Evolutionary conservation across 768 basidiomycete species (phyloP).

Genomic region (Suillus bovinus): DNA sequence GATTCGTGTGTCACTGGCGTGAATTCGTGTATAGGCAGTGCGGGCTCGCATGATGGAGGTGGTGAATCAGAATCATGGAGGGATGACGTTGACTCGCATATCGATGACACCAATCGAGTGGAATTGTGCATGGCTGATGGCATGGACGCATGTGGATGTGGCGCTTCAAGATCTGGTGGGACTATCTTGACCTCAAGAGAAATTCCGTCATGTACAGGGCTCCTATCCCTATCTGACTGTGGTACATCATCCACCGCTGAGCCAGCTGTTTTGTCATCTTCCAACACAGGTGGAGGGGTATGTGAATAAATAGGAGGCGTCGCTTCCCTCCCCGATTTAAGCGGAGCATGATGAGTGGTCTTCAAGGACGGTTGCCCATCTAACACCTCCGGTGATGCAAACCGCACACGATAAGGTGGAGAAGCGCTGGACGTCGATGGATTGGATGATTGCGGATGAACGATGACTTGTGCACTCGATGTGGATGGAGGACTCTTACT

Average conservation of each 20-base stretch:
- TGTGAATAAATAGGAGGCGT: neutral
- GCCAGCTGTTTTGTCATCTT: neutral
- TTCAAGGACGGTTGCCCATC: slow-evolving; percentile 15
- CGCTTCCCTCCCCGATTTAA: neutral
- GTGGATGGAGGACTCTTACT: neutral
- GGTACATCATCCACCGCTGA: neutral
- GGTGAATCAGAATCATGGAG: neutral
- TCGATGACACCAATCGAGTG: neutral
- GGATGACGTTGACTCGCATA: neutral
- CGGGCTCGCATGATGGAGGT: neutral
- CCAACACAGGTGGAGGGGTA: neutral
- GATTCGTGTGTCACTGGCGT: slow-evolving; percentile 16
- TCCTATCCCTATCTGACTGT: neutral
- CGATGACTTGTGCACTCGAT: neutral
- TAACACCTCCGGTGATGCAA: slow-evolving; percentile 33
- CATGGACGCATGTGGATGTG: neutral
- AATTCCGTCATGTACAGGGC: too few species aligned
- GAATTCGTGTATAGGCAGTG: neutral
- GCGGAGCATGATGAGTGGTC: neutral
- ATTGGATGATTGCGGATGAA: neutral
- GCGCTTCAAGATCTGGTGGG: neutral
- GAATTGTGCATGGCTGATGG: neutral
- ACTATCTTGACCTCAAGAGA: slow-evolving; percentile 1
- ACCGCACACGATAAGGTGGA: slow-evolving; percentile 26
- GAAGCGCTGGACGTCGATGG: neutral